Evolutionary conservation across 164 flowering plant genomes (phyloP).

Genomic region (Piper longum): DNA sequence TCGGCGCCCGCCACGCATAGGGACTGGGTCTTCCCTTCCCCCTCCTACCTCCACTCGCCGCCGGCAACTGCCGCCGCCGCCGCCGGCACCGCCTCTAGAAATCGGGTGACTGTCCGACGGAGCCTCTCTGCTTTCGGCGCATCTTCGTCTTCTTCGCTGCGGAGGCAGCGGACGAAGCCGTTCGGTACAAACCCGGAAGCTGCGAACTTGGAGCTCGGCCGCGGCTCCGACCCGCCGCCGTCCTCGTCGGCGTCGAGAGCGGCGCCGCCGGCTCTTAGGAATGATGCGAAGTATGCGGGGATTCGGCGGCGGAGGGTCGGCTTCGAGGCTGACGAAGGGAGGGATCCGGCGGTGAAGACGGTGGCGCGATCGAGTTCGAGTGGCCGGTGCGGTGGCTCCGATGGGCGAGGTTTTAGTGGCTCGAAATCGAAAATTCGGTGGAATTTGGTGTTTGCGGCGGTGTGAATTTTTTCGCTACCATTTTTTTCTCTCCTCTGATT

Average conservation of each 20-base stretch:
- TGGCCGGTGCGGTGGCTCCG: background rate
- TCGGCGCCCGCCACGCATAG: slow-evolving; percentile 26
- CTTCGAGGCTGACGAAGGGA: slow-evolving; percentile 13
- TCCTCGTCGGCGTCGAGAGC: background rate
- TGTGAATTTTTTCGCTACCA: slow-evolving; percentile 4
- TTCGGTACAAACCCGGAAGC: background rate
- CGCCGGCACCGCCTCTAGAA: slow-evolving; percentile 3
- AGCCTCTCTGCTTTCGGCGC: slow-evolving; percentile 21
- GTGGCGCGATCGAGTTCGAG: background rate
- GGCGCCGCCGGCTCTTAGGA: slow-evolving; percentile 4
- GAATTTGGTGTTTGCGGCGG: slow-evolving; percentile 27
- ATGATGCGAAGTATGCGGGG: slow-evolving; percentile 18
- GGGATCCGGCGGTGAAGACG: slow-evolving; percentile 6
- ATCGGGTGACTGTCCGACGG: slow-evolving; percentile 11
- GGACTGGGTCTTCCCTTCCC: slow-evolving; percentile 69
- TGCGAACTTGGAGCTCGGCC: slow-evolving; percentile 6
- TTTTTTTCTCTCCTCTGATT: background rate
- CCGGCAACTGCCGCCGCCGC: background rate
- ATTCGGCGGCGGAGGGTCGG: slow-evolving; percentile 22
- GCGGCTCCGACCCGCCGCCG: slow-evolving; percentile 6
- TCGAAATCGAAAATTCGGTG: slow-evolving; percentile 18
- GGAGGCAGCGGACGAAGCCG: background rate
- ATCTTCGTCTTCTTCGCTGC: background rate
- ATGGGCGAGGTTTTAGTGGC: background rate
- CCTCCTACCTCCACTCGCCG: slow-evolving; percentile 27